Evolutionary conservation across 257 asterid species (phyloP).

Genomic region (Solanum boliviense): DNA sequence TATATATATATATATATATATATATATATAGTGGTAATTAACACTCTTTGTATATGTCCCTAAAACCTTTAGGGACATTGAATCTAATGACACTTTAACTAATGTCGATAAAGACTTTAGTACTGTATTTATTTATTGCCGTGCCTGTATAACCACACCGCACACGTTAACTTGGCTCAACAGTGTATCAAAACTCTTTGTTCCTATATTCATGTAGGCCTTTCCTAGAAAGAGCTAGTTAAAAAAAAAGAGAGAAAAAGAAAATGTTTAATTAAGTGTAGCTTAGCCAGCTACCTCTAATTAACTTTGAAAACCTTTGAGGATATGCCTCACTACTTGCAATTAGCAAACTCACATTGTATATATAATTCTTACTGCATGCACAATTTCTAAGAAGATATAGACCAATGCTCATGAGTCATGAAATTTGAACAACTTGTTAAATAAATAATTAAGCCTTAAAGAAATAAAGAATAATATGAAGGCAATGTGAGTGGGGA

Average conservation of each 20-base stretch:
- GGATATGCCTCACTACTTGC: not conserved
- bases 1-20: too few species aligned
- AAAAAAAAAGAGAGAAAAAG: not conserved
- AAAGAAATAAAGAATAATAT: not conserved
- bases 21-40: too few species aligned
- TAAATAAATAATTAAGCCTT: not conserved
- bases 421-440: not conserved
- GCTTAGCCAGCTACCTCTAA: not conserved
- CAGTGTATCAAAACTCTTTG: not conserved
- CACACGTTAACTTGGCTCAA: not conserved
- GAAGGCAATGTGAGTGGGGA: conserved; percentile 4
- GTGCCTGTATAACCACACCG: not conserved
- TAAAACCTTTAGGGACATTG: too few species aligned
- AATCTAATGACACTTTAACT: not conserved
- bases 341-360: not conserved
- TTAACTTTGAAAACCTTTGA: not conserved
- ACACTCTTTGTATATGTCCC: too few species aligned
- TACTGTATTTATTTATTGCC: fast-evolving
- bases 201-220: not conserved
- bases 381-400: conserved; percentile 6
- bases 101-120: not conserved
- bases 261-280: not conserved
- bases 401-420: not conserved
- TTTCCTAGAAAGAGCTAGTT: not conserved
- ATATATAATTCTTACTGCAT: not conserved